Percentiles rank a stretch among this genome's conserved stretches.
These are phyloP conservation scores for Coniosporium tulheliwenetii DNA, from an alignment of 2,329 filamentous ascomycete species.

Conservation along the genomic window DNA sequence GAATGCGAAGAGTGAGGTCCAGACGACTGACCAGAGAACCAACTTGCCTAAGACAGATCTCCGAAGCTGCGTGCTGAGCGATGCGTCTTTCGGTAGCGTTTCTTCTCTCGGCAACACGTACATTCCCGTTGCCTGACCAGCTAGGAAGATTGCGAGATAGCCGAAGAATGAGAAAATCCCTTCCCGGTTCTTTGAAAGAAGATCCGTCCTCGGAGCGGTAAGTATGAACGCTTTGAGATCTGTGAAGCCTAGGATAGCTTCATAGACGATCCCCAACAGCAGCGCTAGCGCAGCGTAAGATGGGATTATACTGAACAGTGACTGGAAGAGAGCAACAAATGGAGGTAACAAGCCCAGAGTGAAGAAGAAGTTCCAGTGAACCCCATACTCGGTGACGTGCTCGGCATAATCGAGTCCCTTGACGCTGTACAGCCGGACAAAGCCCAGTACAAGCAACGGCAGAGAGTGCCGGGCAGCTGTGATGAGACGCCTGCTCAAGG, in stretches of 20 bases:
- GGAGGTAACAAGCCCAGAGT: slow-evolving; percentile 79
- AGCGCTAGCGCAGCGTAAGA: slow-evolving; percentile 66
- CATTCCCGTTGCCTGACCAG: slow-evolving; percentile 72
- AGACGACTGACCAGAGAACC: slow-evolving; percentile 47
- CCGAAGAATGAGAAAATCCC: slow-evolving; percentile 91
- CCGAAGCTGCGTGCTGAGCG: slow-evolving; percentile 14
- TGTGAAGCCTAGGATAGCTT: slow-evolving; percentile 60
- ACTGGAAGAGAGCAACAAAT: slow-evolving; percentile 72
- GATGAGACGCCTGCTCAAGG: slow-evolving; percentile 43
- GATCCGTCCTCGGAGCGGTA: slow-evolving; percentile 58
- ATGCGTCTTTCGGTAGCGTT: neutral
- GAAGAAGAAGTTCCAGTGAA: slow-evolving; percentile 99
- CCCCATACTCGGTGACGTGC: slow-evolving; percentile 92
- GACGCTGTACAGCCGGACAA: slow-evolving; percentile 71
- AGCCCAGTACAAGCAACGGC: slow-evolving; percentile 64
- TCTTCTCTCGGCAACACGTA: slow-evolving; percentile 50
- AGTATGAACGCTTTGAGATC: slow-evolving; percentile 71
- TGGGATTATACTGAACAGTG: slow-evolving; percentile 51
- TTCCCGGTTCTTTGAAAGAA: slow-evolving; percentile 83
- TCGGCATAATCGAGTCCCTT: slow-evolving; percentile 94
- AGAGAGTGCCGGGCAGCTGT: slow-evolving; percentile 64
- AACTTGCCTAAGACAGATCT: slow-evolving; percentile 48
- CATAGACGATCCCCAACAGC: slow-evolving; percentile 52
- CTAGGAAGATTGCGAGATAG: slow-evolving; percentile 87
- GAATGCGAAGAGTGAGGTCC: slow-evolving; percentile 54